These are phyloP conservation scores for Aspergillus costaricaensis DNA, from an alignment of 2,329 filamentous ascomycete species.

Conservation along the genomic window DNA sequence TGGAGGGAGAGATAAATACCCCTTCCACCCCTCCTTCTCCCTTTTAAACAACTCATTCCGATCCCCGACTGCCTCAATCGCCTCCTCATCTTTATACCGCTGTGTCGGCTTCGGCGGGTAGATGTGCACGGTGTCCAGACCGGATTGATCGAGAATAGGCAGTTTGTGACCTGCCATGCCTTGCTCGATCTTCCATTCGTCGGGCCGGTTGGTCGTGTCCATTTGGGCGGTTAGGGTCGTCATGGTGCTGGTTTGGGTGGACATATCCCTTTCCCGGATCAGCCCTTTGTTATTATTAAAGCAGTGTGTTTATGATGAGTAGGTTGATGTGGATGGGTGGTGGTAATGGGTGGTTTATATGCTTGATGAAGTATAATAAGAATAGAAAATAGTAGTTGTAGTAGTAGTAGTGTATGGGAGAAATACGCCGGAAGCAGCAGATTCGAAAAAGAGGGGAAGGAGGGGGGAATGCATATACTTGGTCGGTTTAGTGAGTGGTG, in stretches of 20 bases:
- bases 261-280: too few species aligned
- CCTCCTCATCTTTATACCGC: constrained; percentile 33
- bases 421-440: too few species aligned
- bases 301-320: too few species aligned
- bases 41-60: constrained; percentile 43
- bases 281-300: too few species aligned
- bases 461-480: too few species aligned
- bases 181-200: constrained; percentile 59
- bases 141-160: constrained; percentile 52
- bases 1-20: constrained; percentile 36
- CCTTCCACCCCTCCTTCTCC: constrained; percentile 51
- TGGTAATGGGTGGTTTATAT: background rate
- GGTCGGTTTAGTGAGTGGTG: too few species aligned
- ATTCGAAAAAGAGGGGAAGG: too few species aligned
- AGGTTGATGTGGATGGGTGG: background rate
- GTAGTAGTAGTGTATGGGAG: too few species aligned
- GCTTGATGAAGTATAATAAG: too few species aligned
- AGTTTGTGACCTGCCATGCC: constrained; percentile 51
- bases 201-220: constrained; percentile 54
- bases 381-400: too few species aligned
- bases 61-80: constrained; percentile 46
- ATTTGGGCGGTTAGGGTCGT: background rate
- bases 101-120: constrained; percentile 12
- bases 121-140: constrained; percentile 35
- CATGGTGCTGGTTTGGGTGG: background rate